Percentiles rank a stretch among this genome's conserved stretches.
phyloP scores from a whole-genome alignment of 257 asterid genomes.

The Solanum tarapatanum region DNA sequence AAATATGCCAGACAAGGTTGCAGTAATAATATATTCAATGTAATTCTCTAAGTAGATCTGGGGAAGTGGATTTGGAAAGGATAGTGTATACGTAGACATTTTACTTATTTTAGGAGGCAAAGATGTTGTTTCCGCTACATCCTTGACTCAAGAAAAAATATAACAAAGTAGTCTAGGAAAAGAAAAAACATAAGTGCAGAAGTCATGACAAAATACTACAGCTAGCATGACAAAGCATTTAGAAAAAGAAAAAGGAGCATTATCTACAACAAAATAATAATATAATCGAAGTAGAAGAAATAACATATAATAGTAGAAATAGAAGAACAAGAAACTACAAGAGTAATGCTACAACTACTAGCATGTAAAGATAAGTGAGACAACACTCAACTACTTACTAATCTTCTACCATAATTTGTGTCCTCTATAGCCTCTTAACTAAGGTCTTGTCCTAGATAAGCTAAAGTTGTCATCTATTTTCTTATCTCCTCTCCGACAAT shows the following conservation, averaged over 20 bases:
- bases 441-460: not conserved
- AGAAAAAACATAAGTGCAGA: not conserved
- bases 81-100: not conserved
- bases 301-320: not conserved
- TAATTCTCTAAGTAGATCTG: too few relatives aligned
- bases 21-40: too few relatives aligned
- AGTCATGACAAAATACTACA: not conserved
- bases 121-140: too few relatives aligned
- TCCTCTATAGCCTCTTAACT: not conserved
- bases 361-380: not conserved
- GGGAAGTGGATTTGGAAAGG: not conserved
- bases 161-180: not conserved
- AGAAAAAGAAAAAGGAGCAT: not conserved
- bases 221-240: not conserved
- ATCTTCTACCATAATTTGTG: not conserved
- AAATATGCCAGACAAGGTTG: too few relatives aligned
- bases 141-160: not conserved
- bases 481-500: not conserved
- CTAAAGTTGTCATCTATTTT: not conserved
- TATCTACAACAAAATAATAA: not conserved
- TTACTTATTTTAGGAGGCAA: not conserved
- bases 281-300: not conserved
- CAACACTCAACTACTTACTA: not conserved
- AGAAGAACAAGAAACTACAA: not conserved
- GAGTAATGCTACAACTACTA: not conserved